Evolutionary conservation across 2,329 filamentous ascomycete species (phyloP).

Genomic region (Phyllosticta paracitricarpa): DNA sequence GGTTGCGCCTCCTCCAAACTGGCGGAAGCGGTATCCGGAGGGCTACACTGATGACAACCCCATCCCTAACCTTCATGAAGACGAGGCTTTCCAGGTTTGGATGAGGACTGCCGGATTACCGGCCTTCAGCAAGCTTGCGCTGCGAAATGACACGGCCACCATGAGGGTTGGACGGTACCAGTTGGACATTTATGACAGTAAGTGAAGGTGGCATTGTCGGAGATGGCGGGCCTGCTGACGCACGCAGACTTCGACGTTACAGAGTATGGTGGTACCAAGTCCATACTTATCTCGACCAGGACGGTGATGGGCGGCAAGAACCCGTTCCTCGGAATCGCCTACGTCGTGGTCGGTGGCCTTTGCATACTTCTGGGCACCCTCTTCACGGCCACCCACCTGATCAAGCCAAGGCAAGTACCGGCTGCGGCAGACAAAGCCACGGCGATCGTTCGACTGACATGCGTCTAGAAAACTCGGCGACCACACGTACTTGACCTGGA

Average conservation of each 20-base stretch:
- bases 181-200: conserved; percentile 69
- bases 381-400: conserved; percentile 82
- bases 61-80: conserved; percentile 61
- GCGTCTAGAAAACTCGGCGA: conserved; percentile 78
- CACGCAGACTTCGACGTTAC: conserved; percentile 66
- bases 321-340: conserved; percentile 91
- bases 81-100: conserved; percentile 93
- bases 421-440: neutral
- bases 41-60: conserved; percentile 53
- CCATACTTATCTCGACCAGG: conserved; percentile 76
- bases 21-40: conserved; percentile 59
- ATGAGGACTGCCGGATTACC: conserved; percentile 95
- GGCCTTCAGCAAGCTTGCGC: conserved; percentile 86
- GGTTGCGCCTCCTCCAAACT: conserved; percentile 79
- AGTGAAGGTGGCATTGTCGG: conserved; percentile 28
- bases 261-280: conserved; percentile 77
- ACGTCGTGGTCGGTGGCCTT: conserved; percentile 84
- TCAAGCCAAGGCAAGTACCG: conserved; percentile 67
- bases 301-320: conserved; percentile 94
- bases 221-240: conserved; percentile 16
- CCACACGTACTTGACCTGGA: conserved; percentile 96
- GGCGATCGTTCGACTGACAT: conserved; percentile 4
- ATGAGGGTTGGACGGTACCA: conserved; percentile 67
- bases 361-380: conserved; percentile 81
- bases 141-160: conserved; percentile 61